Evolutionary conservation across 768 basidiomycete species (phyloP).

Genomic region (Imleria badia): DNA sequence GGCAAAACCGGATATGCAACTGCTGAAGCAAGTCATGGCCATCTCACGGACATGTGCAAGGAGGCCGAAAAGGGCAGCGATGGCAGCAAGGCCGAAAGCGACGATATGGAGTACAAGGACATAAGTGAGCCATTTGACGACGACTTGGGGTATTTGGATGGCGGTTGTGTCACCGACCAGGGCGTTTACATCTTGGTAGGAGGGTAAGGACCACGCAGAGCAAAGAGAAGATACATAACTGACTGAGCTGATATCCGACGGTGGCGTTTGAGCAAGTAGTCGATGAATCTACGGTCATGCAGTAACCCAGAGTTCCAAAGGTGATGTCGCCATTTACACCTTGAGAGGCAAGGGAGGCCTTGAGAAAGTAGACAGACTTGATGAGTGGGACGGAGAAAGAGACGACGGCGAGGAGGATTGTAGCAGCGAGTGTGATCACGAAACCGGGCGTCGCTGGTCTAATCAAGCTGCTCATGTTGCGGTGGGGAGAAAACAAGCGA

Average conservation of each 20-base stretch:
- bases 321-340: constrained; percentile 62
- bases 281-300: constrained; percentile 52
- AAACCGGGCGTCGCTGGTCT: constrained; percentile 92
- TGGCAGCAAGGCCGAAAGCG: constrained; percentile 71
- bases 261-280: constrained; percentile 76
- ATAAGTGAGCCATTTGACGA: constrained; percentile 96
- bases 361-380: constrained; percentile 88
- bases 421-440: constrained; percentile 75
- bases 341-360: constrained; percentile 55
- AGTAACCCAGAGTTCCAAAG: constrained; percentile 92
- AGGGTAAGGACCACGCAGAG: constrained; percentile 6
- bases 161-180: constrained; percentile 68
- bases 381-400: constrained; percentile 89
- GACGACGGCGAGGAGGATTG: constrained; percentile 77
- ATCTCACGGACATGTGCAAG: constrained; percentile 87
- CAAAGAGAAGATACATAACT: constrained; percentile 33
- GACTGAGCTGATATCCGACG: constrained; percentile 88
- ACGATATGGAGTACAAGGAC: constrained; percentile 89
- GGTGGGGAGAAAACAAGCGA: neutral
- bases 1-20: constrained; percentile 78
- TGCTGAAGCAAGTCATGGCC: constrained; percentile 82
- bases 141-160: constrained; percentile 75
- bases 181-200: constrained; percentile 67
- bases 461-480: constrained; percentile 56
- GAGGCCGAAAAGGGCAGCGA: constrained; percentile 77